These are phyloP conservation scores for Alternaria alternata DNA, from an alignment of 2,329 filamentous ascomycete genomes.

Conservation along the genomic window DNA sequence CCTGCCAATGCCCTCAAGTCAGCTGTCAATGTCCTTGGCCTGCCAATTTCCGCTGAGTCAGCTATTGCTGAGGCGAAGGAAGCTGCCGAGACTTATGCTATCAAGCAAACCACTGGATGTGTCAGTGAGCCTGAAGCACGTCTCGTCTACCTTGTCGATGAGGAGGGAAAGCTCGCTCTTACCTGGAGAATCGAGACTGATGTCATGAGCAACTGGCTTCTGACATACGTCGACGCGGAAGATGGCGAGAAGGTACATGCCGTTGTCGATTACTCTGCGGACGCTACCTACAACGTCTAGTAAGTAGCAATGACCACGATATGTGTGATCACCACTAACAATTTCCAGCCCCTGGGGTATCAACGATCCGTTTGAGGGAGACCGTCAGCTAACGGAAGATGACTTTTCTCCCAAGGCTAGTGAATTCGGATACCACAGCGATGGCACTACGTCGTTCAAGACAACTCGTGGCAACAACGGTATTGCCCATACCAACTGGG, in stretches of 20 bases:
- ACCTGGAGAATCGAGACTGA: constrained; percentile 69
- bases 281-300: constrained; percentile 65
- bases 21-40: constrained; percentile 50
- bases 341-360: constrained; percentile 55
- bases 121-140: constrained; percentile 63
- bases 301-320: constrained; percentile 33
- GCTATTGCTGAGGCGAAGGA: constrained; percentile 52
- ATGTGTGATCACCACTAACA: constrained; percentile 8
- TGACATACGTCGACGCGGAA: constrained; percentile 64
- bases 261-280: constrained; percentile 66
- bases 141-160: constrained; percentile 63
- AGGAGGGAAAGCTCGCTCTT: constrained; percentile 58
- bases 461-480: constrained; percentile 68
- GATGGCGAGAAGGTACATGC: constrained; percentile 59
- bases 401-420: constrained; percentile 60
- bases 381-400: constrained; percentile 56
- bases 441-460: constrained; percentile 59
- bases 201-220: constrained; percentile 64
- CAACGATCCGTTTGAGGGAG: constrained; percentile 63
- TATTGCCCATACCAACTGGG: constrained; percentile 63
- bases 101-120: constrained; percentile 60
- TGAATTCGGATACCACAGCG: constrained; percentile 63
- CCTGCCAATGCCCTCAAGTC: constrained; percentile 56
- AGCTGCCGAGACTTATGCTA: constrained; percentile 51
- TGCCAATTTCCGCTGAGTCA: constrained; percentile 53